Percentiles rank a stretch among this genome's conserved stretches.
These are phyloP conservation scores for Puccinia brachypodii DNA, from an alignment of 1,284 basidiomycete genomes.

Conservation along the genomic window DNA sequence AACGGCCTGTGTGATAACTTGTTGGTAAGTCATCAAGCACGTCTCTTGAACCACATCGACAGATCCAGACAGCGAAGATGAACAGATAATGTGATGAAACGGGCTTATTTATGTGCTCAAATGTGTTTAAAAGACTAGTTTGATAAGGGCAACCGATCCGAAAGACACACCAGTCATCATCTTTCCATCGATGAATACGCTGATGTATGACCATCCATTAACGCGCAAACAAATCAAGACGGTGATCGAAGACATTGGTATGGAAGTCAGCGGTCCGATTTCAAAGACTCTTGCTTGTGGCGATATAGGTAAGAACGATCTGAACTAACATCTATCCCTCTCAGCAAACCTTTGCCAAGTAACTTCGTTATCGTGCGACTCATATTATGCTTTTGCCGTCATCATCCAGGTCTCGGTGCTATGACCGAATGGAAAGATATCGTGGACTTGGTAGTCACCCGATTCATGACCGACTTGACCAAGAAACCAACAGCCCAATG, in stretches of 20 bases:
- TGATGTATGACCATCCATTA: conserved; percentile 94
- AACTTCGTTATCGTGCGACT: background rate
- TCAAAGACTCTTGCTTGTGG: conserved; percentile 86
- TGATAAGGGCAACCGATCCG: conserved; percentile 80
- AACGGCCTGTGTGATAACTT: conserved; percentile 87
- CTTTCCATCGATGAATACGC: conserved; percentile 97
- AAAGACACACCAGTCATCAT: conserved; percentile 74
- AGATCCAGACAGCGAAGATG: background rate
- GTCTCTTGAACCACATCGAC: background rate
- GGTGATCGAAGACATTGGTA: conserved; percentile 72
- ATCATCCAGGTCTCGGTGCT: conserved; percentile 70
- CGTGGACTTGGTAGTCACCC: conserved; percentile 48
- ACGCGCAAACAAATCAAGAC: conserved; percentile 76
- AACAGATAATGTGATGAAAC: background rate
- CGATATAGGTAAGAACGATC: conserved; percentile 81
- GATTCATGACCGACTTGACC: background rate
- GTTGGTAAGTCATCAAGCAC: conserved; percentile 63
- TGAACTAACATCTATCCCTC: background rate
- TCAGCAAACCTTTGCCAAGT: conserved; percentile 28
- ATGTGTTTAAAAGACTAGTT: conserved; percentile 87
- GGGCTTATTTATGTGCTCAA: background rate
- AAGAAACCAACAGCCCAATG: too few species aligned
- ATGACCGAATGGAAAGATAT: conserved; percentile 91
- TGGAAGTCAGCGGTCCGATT: conserved; percentile 79
- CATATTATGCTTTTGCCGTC: background rate